Evolutionary conservation across 2,329 filamentous ascomycete genomes (phyloP).

Genomic region (Penicillium sp.): DNA sequence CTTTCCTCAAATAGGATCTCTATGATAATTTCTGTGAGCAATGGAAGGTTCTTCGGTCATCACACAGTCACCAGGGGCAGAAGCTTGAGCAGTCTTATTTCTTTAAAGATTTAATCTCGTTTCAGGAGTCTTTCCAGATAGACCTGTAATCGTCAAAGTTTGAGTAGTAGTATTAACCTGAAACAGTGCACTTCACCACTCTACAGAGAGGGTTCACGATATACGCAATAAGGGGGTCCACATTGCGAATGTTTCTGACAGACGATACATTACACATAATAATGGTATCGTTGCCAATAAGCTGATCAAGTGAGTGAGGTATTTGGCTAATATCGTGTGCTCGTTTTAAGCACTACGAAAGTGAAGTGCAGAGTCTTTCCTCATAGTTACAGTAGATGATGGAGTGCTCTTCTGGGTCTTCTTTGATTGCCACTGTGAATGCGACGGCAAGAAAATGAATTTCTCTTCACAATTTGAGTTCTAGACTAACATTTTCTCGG

Average conservation of each 20-base stretch:
- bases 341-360: neutral
- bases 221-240: neutral
- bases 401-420: neutral
- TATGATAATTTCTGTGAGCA: too few relatives aligned
- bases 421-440: neutral
- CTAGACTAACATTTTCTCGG: neutral
- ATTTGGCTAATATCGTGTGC: neutral
- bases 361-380: neutral
- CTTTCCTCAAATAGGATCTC: too few relatives aligned
- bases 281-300: neutral
- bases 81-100: neutral
- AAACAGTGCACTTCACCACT: neutral
- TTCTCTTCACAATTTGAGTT: neutral
- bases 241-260: neutral
- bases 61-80: neutral
- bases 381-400: neutral
- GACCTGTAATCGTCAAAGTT: neutral
- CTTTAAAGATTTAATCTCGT: neutral
- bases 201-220: neutral
- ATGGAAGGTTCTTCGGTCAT: neutral
- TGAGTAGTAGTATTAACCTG: neutral
- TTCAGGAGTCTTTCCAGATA: neutral
- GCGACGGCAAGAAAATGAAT: neutral
- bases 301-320: neutral
- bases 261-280: neutral